phyloP scores from a whole-genome alignment of 768 basidiomycete genomes.

The Daedaleopsis sinensis region DNA sequence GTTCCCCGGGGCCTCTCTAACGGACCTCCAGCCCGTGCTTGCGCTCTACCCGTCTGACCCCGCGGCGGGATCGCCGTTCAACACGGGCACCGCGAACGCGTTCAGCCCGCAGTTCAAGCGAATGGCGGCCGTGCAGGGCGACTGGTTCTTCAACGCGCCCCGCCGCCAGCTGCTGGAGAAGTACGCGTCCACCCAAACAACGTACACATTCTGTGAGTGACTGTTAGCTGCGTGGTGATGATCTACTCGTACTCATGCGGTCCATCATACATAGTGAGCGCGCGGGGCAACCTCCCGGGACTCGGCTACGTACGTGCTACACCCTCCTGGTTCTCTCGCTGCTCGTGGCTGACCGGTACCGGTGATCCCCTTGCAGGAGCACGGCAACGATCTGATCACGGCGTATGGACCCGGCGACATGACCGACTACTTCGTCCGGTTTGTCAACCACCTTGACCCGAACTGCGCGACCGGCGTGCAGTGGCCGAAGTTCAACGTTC shows the following conservation, averaged over 20 bases:
- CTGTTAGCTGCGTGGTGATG: neutral
- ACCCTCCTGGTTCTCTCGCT: no score
- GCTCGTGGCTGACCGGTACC: neutral
- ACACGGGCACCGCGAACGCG: constrained; percentile 48
- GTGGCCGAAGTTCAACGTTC: no score
- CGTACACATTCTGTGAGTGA: constrained; percentile 24
- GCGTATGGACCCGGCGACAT: constrained; percentile 46
- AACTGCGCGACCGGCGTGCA: no score
- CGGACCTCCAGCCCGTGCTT: constrained; percentile 18
- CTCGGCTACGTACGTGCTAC: constrained; percentile 4
- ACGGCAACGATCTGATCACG: constrained; percentile 46
- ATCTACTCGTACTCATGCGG: neutral
- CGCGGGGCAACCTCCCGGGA: constrained; percentile 9
- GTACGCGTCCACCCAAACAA: constrained; percentile 20
- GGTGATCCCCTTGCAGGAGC: constrained; percentile 29
- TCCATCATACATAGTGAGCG: neutral
- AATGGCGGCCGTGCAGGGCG: constrained; percentile 32
- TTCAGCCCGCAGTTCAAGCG: constrained; percentile 44
- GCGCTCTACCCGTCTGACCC: constrained; percentile 34
- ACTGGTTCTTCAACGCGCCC: constrained; percentile 30
- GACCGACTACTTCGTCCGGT: constrained; percentile 50
- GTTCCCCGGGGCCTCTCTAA: constrained; percentile 23
- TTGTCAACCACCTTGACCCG: no score
- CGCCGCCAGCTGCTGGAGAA: constrained; percentile 30
- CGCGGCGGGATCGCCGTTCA: constrained; percentile 54